Percentiles rank a stretch among this genome's conserved stretches.
These are phyloP conservation scores for Mortierella sp. DNA, from an alignment of 371 early-diverging fungal species.

Conservation along the genomic window DNA sequence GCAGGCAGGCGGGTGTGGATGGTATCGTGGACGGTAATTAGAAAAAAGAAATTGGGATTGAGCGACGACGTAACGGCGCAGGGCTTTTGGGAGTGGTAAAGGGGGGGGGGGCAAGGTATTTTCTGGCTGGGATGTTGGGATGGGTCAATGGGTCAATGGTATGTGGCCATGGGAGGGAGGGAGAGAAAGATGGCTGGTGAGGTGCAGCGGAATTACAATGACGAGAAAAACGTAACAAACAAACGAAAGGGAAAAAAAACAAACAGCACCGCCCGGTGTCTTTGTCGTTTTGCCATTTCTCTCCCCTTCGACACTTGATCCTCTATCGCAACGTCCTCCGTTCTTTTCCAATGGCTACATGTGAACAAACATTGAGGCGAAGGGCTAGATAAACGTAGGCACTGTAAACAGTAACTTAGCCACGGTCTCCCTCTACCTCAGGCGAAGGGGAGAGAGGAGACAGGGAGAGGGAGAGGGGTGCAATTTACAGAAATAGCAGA, in stretches of 20 bases:
- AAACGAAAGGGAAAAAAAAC: background rate
- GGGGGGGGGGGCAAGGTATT: background rate
- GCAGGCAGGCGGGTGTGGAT: background rate
- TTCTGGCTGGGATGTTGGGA: background rate
- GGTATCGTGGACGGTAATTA: background rate
- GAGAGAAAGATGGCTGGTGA: background rate
- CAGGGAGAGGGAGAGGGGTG: too few species aligned
- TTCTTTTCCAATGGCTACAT: background rate
- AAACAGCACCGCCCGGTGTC: slow-evolving; percentile 9
- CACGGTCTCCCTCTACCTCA: background rate
- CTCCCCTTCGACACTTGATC: background rate
- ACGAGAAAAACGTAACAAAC: background rate
- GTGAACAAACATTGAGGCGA: background rate
- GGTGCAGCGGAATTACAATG: slow-evolving; percentile 11
- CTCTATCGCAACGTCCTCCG: background rate
- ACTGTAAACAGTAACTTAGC: background rate
- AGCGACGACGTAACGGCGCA: slow-evolving; percentile 9
- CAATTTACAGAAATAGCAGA: background rate
- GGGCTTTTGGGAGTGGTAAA: background rate
- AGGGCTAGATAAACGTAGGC: background rate
- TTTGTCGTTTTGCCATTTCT: background rate
- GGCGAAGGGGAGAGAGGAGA: background rate
- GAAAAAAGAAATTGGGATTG: background rate
- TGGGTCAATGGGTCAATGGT: background rate
- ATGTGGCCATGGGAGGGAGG: background rate